Conservation (phyloP, 805 yeast species). For the Sungouiozyma ichnusensis region DNA sequence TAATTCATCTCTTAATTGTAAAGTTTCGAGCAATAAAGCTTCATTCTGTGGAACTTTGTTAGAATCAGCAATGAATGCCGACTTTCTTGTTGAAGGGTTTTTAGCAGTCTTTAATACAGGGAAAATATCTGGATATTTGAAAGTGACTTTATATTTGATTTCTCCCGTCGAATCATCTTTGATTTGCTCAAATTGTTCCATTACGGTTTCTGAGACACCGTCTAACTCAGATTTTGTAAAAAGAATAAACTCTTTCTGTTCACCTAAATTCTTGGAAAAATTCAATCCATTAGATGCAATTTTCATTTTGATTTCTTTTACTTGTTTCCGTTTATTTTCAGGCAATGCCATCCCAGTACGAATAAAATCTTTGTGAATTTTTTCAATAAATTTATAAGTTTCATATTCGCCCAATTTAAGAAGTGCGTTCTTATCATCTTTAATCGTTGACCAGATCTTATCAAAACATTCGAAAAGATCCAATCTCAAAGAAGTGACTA, state of each 20-base stretch:
- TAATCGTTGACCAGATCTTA: slow-evolving; percentile 35
- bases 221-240: slow-evolving; percentile 57
- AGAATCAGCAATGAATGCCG: slow-evolving; percentile 57
- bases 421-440: slow-evolving; percentile 15
- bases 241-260: slow-evolving; percentile 49
- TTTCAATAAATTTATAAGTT: slow-evolving; percentile 45
- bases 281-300: slow-evolving; percentile 46
- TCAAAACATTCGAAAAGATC: slow-evolving; percentile 56
- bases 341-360: slow-evolving; percentile 63
- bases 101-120: slow-evolving; percentile 71
- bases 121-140: slow-evolving; percentile 68
- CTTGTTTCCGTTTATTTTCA: slow-evolving; percentile 41
- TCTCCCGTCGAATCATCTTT: slow-evolving; percentile 33
- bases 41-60: slow-evolving; percentile 59
- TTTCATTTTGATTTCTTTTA: slow-evolving; percentile 48
- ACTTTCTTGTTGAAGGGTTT: slow-evolving; percentile 51
- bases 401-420: slow-evolving; percentile 31
- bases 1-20: slow-evolving; percentile 48
- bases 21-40: slow-evolving; percentile 46
- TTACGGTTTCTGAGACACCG: slow-evolving; percentile 61
- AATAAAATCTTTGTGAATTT: slow-evolving; percentile 44
- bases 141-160: slow-evolving; percentile 51
- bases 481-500: slow-evolving; percentile 55
- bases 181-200: slow-evolving; percentile 44
- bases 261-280: slow-evolving; percentile 59